A percentile compares a stretch with the other conserved stretches of the same genome.
Evolutionary conservation across 176 grass and related monocot species (phyloP).

Genomic region (sorghum (Sorghum bicolor)): Sorghum_bicolor_NCBIv3 NC_012879.2:1982001-1982500

Average conservation of each 20-base stretch:
- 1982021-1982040: neutral
- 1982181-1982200: neutral
- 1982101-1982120: neutral
- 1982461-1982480: neutral
- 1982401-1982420: neutral
- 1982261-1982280: constrained; percentile 91
- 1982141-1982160: constrained; percentile 17
- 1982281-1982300: constrained; percentile 98
- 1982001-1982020: neutral
- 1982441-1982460: neutral
- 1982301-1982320: constrained; percentile 99
- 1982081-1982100: neutral
- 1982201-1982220: neutral
- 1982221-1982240: neutral
- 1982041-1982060: neutral
- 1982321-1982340: constrained; percentile 94
- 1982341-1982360: constrained; percentile 91
- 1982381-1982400: neutral
- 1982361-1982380: constrained; percentile 83
- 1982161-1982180: neutral
- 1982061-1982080: neutral
- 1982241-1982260: constrained; percentile 59
- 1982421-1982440: neutral
- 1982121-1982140: neutral
- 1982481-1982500: neutral